Percentiles rank a stretch among this genome's conserved stretches.
These are phyloP conservation scores for Podospora tetraspora DNA, from an alignment of 495 filamentous ascomycete species.

Conservation along the genomic window DNA sequence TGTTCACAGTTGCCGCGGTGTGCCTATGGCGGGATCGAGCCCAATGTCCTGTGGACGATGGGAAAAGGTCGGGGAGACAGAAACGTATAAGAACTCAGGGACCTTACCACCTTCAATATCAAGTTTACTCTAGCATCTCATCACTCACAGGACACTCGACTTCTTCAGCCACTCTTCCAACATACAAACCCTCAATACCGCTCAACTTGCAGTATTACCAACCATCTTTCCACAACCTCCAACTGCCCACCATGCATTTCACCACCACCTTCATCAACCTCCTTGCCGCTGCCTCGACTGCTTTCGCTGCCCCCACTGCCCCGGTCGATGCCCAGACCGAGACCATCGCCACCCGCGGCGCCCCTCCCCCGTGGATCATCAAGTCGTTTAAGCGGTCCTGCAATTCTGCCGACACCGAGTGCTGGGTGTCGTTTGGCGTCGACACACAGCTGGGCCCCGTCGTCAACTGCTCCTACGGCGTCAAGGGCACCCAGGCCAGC, in stretches of 20 bases:
- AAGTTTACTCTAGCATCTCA: neutral
- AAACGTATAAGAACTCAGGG: neutral
- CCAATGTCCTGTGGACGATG: neutral
- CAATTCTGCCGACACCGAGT: conserved; percentile 40
- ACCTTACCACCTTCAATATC: neutral
- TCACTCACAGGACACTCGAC: neutral
- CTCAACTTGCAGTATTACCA: neutral
- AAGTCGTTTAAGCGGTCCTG: conserved; percentile 43
- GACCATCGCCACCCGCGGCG: conserved; percentile 38
- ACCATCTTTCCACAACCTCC: neutral
- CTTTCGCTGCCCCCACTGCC: conserved; percentile 30
- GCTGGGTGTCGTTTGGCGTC: conserved; percentile 47
- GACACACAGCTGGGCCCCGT: conserved; percentile 36
- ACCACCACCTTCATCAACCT: conserved; percentile 36
- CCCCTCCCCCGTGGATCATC: conserved; percentile 45
- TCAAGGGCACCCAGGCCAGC: conserved; percentile 39
- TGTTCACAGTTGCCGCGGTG: neutral
- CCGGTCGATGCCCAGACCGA: conserved; percentile 29
- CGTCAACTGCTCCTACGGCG: conserved; percentile 38
- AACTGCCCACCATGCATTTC: conserved; percentile 41
- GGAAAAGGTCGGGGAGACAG: neutral
- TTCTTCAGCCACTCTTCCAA: neutral
- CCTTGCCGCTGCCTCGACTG: conserved; percentile 36
- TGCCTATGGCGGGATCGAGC: neutral
- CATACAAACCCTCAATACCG: neutral